phyloP scores from a whole-genome alignment of 1,139 yeast species.

The Candida tropicalis region DNA sequence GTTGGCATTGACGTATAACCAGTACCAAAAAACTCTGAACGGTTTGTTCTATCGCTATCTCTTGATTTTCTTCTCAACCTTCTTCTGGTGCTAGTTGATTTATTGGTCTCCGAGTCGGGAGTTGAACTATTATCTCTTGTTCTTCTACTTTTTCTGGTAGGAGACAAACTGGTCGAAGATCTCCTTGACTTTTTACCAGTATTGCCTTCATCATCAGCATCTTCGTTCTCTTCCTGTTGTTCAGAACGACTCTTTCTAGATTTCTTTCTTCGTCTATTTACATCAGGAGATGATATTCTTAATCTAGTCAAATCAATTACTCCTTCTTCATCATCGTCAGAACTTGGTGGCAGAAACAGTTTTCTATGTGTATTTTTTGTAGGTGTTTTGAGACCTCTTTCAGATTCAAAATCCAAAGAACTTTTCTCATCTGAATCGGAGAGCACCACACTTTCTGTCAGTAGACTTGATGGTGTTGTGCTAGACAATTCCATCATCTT shows the following conservation, averaged over 20 bases:
- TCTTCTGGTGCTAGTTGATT: slow-evolving; percentile 27
- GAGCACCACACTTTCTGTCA: slow-evolving; percentile 35
- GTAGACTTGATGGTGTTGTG: background rate
- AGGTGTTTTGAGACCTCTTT: slow-evolving; percentile 5
- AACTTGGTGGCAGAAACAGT: slow-evolving; percentile 9
- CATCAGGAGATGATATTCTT: slow-evolving; percentile 1
- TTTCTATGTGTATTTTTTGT: slow-evolving; percentile 6
- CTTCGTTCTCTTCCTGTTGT: background rate
- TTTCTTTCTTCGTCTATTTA: slow-evolving; percentile 7
- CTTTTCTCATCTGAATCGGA: slow-evolving; percentile 44
- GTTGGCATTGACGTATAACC: slow-evolving; percentile 54
- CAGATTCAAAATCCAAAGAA: slow-evolving; percentile 25
- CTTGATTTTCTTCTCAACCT: slow-evolving; percentile 32
- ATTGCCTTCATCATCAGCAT: slow-evolving; percentile 5
- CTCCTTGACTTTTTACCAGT: slow-evolving; percentile 6
- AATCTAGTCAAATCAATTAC: slow-evolving; percentile 10
- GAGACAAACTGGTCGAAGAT: slow-evolving; percentile 3
- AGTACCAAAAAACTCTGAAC: slow-evolving; percentile 32
- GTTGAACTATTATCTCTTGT: slow-evolving; percentile 17
- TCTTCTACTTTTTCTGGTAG: slow-evolving; percentile 1
- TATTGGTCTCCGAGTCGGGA: slow-evolving; percentile 16
- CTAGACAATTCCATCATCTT: slow-evolving; percentile 3
- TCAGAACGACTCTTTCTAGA: background rate
- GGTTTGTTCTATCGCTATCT: slow-evolving; percentile 34
- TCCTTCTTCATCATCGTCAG: slow-evolving; percentile 16